Conservation (phyloP, 202 grass and related monocot genomes). For the Sporobolus alterniflorus region DNA sequence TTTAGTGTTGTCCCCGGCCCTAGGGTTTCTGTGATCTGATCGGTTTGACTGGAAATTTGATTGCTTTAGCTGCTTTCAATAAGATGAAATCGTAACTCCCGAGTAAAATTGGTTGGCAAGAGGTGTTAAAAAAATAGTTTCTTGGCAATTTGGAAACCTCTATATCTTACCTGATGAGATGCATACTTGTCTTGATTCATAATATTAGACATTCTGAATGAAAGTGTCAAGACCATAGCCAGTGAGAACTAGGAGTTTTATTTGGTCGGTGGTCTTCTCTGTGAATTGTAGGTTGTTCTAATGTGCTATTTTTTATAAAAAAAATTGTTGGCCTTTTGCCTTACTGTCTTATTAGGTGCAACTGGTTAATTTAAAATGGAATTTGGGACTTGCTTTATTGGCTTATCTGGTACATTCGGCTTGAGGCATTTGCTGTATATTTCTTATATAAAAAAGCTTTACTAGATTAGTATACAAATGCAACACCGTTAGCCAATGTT, state of each 20-base stretch:
- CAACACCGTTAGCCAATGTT: not conserved
- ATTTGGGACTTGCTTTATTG: not conserved
- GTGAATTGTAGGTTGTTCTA: not conserved
- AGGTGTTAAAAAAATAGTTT: not conserved
- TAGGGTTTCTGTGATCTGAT: not conserved
- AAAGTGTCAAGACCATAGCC: not conserved
- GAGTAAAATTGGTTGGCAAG: not conserved
- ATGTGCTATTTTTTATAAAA: not conserved
- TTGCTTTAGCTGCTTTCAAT: not conserved
- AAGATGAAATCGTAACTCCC: not conserved
- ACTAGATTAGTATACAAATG: not conserved
- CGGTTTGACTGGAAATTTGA: constrained; percentile 5
- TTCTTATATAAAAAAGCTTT: not conserved
- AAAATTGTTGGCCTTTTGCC: not conserved
- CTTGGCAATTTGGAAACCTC: not conserved
- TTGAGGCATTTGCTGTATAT: not conserved
- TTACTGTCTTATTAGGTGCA: not conserved
- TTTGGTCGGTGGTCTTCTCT: not conserved
- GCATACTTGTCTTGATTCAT: not conserved
- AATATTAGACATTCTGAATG: not conserved
- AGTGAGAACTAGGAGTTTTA: not conserved
- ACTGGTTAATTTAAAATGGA: not conserved
- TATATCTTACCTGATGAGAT: not conserved
- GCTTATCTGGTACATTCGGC: not conserved
- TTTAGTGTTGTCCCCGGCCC: constrained; percentile 19